phyloP scores from a whole-genome alignment of 768 basidiomycete genomes.

The Dacryopinax spathularia region DNA sequence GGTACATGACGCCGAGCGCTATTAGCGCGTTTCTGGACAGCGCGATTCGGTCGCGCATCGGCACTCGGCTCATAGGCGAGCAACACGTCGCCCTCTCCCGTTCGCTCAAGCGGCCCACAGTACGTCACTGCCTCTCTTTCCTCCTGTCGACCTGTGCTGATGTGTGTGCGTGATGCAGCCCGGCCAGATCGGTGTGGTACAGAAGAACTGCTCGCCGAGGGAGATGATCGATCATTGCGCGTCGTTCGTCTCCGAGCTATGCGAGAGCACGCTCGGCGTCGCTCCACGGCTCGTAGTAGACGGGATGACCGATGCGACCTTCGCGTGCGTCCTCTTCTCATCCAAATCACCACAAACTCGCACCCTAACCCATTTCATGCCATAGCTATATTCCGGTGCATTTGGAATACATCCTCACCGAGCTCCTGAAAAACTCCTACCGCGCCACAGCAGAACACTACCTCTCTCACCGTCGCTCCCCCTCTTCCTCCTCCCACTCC shows the following conservation, averaged over 20 bases:
- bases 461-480: slow-evolving; percentile 19
- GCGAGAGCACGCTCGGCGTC: slow-evolving; percentile 67
- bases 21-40: slow-evolving; percentile 69
- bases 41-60: slow-evolving; percentile 74
- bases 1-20: slow-evolving; percentile 69
- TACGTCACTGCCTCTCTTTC: slow-evolving; percentile 1
- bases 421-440: slow-evolving; percentile 82
- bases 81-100: slow-evolving; percentile 78
- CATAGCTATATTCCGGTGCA: slow-evolving; percentile 74
- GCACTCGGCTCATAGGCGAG: slow-evolving; percentile 76
- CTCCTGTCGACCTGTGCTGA: not conserved
- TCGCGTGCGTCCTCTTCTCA: slow-evolving; percentile 44
- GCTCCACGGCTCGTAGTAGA: slow-evolving; percentile 55
- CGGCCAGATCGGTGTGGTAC: slow-evolving; percentile 46
- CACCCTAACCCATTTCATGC: slow-evolving; percentile 2
- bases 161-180: not conserved
- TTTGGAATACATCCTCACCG: slow-evolving; percentile 80
- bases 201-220: slow-evolving; percentile 54
- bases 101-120: slow-evolving; percentile 27
- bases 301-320: slow-evolving; percentile 54
- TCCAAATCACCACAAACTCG: not conserved
- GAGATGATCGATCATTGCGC: slow-evolving; percentile 66
- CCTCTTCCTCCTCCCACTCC: slow-evolving; percentile 26
- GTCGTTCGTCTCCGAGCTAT: slow-evolving; percentile 70
- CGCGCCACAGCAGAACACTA: slow-evolving; percentile 77